A percentile compares a stretch with the other conserved stretches of the same genome.
Conservation (phyloP, 768 basidiomycete species). For the Amanita muscaria region DNA sequence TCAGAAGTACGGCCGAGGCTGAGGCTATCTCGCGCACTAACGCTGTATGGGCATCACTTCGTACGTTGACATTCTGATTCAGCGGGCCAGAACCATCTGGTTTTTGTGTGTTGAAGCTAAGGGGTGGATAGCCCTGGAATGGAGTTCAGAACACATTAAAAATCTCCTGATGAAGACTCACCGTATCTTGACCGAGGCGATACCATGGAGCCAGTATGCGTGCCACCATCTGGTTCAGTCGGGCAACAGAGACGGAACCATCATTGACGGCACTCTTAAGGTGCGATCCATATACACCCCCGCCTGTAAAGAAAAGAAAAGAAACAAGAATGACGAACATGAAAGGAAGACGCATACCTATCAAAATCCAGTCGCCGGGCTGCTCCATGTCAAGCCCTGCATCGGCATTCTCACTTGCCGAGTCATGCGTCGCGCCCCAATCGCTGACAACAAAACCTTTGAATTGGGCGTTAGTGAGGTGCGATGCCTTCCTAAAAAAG, state of each 20-base stretch:
- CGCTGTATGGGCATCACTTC: slow-evolving; percentile 35
- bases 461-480: background rate
- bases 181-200: slow-evolving; percentile 40
- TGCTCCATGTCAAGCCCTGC: slow-evolving; percentile 44
- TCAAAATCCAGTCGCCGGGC: slow-evolving; percentile 39
- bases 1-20: slow-evolving; percentile 58
- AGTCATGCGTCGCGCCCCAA: slow-evolving; percentile 44
- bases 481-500: background rate
- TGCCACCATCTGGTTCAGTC: slow-evolving; percentile 38
- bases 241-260: slow-evolving; percentile 24
- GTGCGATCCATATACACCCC: slow-evolving; percentile 19
- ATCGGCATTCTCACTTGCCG: slow-evolving; percentile 36
- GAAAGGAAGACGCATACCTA: slow-evolving; percentile 24
- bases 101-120: slow-evolving; percentile 39
- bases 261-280: slow-evolving; percentile 27
- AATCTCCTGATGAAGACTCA: slow-evolving; percentile 11
- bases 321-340: background rate
- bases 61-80: slow-evolving; percentile 36
- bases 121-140: slow-evolving; percentile 32
- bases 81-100: slow-evolving; percentile 35
- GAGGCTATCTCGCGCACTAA: slow-evolving; percentile 56
- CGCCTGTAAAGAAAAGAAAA: slow-evolving; percentile 19
- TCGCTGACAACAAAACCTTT: slow-evolving; percentile 42
- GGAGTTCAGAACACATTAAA: background rate
- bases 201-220: slow-evolving; percentile 39